phyloP scores from a whole-genome alignment of 2,329 filamentous ascomycete species.

The Scytalidium sp. region DNA sequence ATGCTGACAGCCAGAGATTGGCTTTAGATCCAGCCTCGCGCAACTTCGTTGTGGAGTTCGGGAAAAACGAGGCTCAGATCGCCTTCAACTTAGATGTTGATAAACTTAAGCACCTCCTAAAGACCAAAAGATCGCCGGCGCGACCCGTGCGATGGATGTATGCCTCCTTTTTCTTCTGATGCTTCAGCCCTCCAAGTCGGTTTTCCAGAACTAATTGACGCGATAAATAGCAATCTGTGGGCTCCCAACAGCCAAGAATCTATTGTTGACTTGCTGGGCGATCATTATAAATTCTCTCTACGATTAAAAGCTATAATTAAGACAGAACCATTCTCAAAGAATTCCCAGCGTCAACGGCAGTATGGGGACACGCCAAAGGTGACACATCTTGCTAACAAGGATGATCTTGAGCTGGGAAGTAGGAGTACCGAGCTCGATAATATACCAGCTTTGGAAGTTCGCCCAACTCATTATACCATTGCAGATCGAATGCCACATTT shows the following conservation, averaged over 20 bases:
- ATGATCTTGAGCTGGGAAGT: slow-evolving; percentile 18
- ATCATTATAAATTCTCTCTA: slow-evolving; percentile 65
- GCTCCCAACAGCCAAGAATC: slow-evolving; percentile 58
- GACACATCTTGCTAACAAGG: slow-evolving; percentile 10
- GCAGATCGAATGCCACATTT: slow-evolving; percentile 74
- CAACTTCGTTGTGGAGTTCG: slow-evolving; percentile 68
- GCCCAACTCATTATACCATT: slow-evolving; percentile 41
- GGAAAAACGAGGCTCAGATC: slow-evolving; percentile 50
- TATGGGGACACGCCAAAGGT: slow-evolving; percentile 10
- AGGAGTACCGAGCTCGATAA: neutral
- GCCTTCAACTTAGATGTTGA: slow-evolving; percentile 48
- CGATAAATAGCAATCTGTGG: slow-evolving; percentile 67
- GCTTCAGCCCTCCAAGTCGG: slow-evolving; percentile 1
- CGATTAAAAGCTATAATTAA: slow-evolving; percentile 63
- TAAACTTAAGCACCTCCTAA: slow-evolving; percentile 38
- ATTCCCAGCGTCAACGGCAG: slow-evolving; percentile 9
- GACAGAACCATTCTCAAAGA: slow-evolving; percentile 43
- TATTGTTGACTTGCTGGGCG: slow-evolving; percentile 51
- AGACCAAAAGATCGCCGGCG: slow-evolving; percentile 25
- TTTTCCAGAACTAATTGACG: slow-evolving; percentile 8
- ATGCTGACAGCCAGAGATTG: slow-evolving; percentile 38
- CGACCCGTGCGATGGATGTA: slow-evolving; percentile 69
- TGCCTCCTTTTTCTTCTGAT: slow-evolving; percentile 21
- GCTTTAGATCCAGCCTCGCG: slow-evolving; percentile 38
- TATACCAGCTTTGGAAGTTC: neutral